Percentiles rank a stretch among this genome's conserved stretches.
Evolutionary conservation across 371 early-diverging fungal genomes (phyloP).

Genomic region (Haplosporangium sp.): DNA sequence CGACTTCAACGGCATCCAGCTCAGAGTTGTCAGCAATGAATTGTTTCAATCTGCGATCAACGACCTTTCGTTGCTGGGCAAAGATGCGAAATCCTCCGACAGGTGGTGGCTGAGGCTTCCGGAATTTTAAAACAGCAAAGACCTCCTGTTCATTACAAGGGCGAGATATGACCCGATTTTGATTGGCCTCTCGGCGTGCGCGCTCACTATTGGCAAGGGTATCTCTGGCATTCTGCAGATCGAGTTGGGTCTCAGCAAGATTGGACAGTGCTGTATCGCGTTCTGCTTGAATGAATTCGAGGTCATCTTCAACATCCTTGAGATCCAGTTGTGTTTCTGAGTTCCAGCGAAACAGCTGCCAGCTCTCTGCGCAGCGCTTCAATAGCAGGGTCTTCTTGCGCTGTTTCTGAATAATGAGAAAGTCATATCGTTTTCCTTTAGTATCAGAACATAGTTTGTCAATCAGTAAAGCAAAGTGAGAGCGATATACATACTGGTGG

Average conservation of each 20-base stretch:
- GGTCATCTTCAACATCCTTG: no score
- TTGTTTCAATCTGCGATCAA: neutral
- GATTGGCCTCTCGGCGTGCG: no score
- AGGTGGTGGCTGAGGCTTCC: neutral
- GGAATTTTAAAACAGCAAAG: neutral
- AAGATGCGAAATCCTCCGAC: neutral
- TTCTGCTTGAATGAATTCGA: no score
- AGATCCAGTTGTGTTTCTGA: conserved; percentile 1
- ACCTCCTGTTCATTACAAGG: neutral
- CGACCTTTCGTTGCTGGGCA: neutral
- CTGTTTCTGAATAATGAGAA: conserved; percentile 1
- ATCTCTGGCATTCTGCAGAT: no score
- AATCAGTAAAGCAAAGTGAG: no score
- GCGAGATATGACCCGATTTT: neutral
- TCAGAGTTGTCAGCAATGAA: neutral
- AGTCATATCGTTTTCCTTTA: neutral
- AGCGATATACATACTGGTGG: no score
- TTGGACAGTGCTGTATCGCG: no score
- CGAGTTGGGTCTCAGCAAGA: no score
- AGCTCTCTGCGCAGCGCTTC: neutral
- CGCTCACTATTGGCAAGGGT: no score
- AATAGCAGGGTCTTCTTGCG: neutral
- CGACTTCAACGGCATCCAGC: neutral
- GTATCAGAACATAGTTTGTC: neutral
- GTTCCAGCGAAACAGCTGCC: neutral